Evolutionary conservation across 805 yeast species (phyloP), one percentile per base, ranked within the genome.

Genomic region (Saturnispora ahearnii): DNA sequence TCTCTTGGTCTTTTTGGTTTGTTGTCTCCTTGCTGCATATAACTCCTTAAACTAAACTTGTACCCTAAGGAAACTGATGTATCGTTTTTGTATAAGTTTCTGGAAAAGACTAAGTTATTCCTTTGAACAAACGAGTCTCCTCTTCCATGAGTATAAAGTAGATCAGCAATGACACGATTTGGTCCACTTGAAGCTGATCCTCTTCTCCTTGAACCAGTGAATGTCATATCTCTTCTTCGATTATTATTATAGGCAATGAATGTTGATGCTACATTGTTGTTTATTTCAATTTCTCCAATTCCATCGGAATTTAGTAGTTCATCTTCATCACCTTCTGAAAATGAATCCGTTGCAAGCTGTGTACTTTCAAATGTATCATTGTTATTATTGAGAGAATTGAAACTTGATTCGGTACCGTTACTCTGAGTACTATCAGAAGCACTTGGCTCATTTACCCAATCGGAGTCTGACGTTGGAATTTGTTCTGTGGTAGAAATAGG

Each of bases 111-210:
- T 3, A 54, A 51, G 1, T 58, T 57, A 21, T 58, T 54, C 37
- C 63, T 57, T 43, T 56, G 63, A 30, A 58, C 59, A 44, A 58
- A 61, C 28, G 59, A 32, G 41, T 60, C 59, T 15, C 63, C 51
- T 31, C 58, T 61, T 38, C 30, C 46, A 29, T 26, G 22, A 34
- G 24, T 42, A 18, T 60, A 64, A 9, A 65, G 55, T 33, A 65
- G 47, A 34, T 61, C 58, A 32, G 63, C 61, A 32, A 64, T 55
- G 40, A 66, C 53, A 29, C 61, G 50, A n/a, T 67, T 62, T 34
- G 67, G 56, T 5, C 65, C 66, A 44, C 62, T 63, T 8, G 65
- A 58, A 5, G 62, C 55, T 34, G 58, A 60, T 34, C 59, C 18
- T 36, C 57, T 34, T 58, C 59, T 18, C 15, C 57, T 34, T 58